Evolutionary conservation across 768 basidiomycete genomes (phyloP).

Genomic region (Scleroderma bovista): DNA sequence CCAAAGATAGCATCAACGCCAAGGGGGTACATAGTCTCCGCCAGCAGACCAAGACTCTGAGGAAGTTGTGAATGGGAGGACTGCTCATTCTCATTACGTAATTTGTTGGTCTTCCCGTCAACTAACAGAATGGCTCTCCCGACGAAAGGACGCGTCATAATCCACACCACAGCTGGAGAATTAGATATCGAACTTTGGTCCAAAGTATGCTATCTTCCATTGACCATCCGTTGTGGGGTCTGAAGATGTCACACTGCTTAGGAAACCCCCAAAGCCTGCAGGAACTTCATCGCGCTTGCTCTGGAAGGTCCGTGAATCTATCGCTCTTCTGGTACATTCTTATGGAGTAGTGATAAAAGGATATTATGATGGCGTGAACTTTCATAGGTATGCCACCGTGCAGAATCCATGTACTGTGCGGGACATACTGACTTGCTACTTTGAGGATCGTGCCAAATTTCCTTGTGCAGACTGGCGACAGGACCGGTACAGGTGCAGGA

Average conservation of each 20-base stretch:
- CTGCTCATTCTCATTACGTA: too few species aligned
- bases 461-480: conserved; percentile 93
- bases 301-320: conserved; percentile 72
- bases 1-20: too few species aligned
- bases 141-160: conserved; percentile 78
- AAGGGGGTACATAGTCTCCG: too few species aligned
- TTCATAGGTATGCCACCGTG: conserved; percentile 75
- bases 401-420: not conserved
- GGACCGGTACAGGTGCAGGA: conserved; percentile 83
- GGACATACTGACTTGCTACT: not conserved
- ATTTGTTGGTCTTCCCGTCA: too few species aligned
- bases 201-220: conserved; percentile 46
- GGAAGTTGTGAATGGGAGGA: too few species aligned
- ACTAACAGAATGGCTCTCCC: conserved; percentile 73
- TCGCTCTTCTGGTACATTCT: not conserved
- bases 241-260: conserved; percentile 20
- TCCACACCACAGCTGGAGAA: conserved; percentile 87
- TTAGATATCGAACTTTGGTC: conserved; percentile 91
- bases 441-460: conserved; percentile 82
- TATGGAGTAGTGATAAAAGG: conserved; percentile 41
- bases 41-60: too few species aligned
- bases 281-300: conserved; percentile 83
- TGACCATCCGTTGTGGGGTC: not conserved
- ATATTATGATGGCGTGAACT: conserved; percentile 94
- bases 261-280: conserved; percentile 93